A percentile compares a stretch with the other conserved stretches of the same genome.
phyloP scores from a whole-genome alignment of 176 grass and related monocot species.

The Luzula sylvatica region DNA sequence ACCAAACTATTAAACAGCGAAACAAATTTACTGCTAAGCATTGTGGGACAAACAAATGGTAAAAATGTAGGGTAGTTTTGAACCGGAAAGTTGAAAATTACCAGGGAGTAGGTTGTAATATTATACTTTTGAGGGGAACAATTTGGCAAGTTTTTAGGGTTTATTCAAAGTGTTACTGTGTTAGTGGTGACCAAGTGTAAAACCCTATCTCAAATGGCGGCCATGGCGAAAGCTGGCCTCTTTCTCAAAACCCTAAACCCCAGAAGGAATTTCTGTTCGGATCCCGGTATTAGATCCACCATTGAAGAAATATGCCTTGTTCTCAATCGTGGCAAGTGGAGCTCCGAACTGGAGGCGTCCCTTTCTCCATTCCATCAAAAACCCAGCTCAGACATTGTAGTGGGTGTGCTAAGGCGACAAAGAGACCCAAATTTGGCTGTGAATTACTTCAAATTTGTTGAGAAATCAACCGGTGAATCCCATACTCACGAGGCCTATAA shows the following conservation, averaged over 20 bases:
- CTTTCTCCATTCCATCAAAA: conserved; percentile 39
- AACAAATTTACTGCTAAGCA: too few species aligned
- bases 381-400: conserved; percentile 25
- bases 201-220: conserved; percentile 12
- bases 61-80: too few species aligned
- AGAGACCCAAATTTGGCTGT: conserved; percentile 43
- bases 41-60: too few species aligned
- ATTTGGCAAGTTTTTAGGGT: too few species aligned
- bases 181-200: not conserved
- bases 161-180: too few species aligned
- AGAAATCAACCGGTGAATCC: conserved; percentile 28
- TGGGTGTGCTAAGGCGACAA: conserved; percentile 44
- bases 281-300: conserved; percentile 2
- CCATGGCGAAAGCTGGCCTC: not conserved
- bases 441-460: conserved; percentile 52
- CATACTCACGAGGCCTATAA: conserved; percentile 49
- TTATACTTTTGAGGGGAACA: too few species aligned
- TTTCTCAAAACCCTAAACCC: not conserved
- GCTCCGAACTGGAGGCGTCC: conserved; percentile 30
- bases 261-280: conserved; percentile 8
- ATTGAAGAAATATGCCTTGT: conserved; percentile 18
- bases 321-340: conserved; percentile 32
- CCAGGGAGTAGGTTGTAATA: too few species aligned
- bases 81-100: too few species aligned
- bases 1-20: too few species aligned